These are phyloP conservation scores for Leccinum disarticulatum DNA, from an alignment of 768 basidiomycete species.

Conservation along the genomic window DNA sequence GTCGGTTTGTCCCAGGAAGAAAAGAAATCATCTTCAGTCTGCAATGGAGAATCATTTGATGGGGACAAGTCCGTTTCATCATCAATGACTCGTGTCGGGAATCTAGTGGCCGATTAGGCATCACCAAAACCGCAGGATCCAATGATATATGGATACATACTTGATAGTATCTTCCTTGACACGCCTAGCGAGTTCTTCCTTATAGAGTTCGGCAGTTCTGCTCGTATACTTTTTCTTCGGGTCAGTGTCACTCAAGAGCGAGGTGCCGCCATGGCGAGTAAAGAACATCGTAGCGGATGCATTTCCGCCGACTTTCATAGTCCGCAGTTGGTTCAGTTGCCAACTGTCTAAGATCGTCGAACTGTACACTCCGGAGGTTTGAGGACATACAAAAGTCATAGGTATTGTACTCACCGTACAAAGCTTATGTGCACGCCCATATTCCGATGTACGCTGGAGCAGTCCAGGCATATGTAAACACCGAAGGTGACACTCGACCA, in stretches of 20 bases:
- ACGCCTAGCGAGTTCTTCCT: constrained; percentile 81
- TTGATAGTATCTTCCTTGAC: constrained; percentile 72
- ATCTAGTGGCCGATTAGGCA: constrained; percentile 44
- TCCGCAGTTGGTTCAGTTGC: constrained; percentile 87
- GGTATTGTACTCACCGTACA: constrained; percentile 64
- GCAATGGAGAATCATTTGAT: constrained; percentile 39
- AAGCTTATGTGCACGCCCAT: constrained; percentile 99
- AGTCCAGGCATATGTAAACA: constrained; percentile 96
- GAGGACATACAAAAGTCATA: not conserved
- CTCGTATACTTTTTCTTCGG: constrained; percentile 89
- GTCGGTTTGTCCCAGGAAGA: constrained; percentile 91
- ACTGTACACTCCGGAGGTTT: constrained; percentile 42
- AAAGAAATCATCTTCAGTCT: constrained; percentile 91
- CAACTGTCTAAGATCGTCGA: constrained; percentile 97
- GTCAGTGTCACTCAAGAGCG: constrained; percentile 69
- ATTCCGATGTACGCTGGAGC: constrained; percentile 92
- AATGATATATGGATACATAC: constrained; percentile 41
- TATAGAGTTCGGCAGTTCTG: constrained; percentile 83
- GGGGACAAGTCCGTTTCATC: constrained; percentile 67
- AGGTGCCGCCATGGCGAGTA: constrained; percentile 77
- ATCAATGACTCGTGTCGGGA: constrained; percentile 72
- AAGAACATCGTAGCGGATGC: constrained; percentile 85
- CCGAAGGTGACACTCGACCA: constrained; percentile 98
- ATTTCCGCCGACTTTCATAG: constrained; percentile 97
- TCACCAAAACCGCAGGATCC: not conserved